Percentiles rank a stretch among this genome's conserved stretches.
phyloP scores from a whole-genome alignment of 2,329 filamentous ascomycete genomes.

The Samsoniella hepiali region DNA sequence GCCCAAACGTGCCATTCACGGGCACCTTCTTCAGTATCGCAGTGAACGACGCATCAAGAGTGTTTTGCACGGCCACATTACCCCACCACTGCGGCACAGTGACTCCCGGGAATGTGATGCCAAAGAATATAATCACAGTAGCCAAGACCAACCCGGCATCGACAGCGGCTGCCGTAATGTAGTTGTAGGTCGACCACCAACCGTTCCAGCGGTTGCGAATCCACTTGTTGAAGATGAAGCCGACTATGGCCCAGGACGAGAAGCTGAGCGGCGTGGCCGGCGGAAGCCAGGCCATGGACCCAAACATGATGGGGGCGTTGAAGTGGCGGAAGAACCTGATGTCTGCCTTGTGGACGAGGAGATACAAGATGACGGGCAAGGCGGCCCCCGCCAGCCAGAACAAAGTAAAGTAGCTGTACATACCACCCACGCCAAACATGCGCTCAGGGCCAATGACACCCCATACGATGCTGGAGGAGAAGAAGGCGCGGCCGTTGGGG shows the following conservation, averaged over 20 bases:
- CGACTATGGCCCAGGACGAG: slow-evolving; percentile 55
- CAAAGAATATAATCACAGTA: slow-evolving; percentile 32
- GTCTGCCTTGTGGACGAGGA: slow-evolving; percentile 31
- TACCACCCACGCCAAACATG: slow-evolving; percentile 51
- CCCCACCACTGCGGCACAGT: slow-evolving; percentile 44
- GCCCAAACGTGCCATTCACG: slow-evolving; percentile 31
- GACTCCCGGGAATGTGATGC: slow-evolving; percentile 32
- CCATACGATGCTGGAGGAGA: slow-evolving; percentile 55
- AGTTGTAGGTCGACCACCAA: slow-evolving; percentile 54
- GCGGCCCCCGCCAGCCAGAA: slow-evolving; percentile 52
- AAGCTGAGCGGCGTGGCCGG: slow-evolving; percentile 60
- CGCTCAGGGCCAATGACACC: slow-evolving; percentile 54
- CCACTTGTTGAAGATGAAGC: slow-evolving; percentile 55
- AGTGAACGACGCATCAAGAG: slow-evolving; percentile 27
- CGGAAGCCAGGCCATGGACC: slow-evolving; percentile 51
- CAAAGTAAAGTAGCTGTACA: slow-evolving; percentile 49
- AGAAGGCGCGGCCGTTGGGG: slow-evolving; percentile 41
- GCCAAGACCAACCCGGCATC: slow-evolving; percentile 39
- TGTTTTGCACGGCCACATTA: slow-evolving; percentile 48
- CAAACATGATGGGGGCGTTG: slow-evolving; percentile 56
- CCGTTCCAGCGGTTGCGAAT: slow-evolving; percentile 52
- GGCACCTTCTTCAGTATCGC: slow-evolving; percentile 26
- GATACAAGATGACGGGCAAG: slow-evolving; percentile 47
- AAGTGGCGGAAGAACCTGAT: slow-evolving; percentile 44
- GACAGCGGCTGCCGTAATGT: slow-evolving; percentile 38